phyloP scores from a whole-genome alignment of 2,329 filamentous ascomycete species.

The Aspergillus tubingensis region DNA sequence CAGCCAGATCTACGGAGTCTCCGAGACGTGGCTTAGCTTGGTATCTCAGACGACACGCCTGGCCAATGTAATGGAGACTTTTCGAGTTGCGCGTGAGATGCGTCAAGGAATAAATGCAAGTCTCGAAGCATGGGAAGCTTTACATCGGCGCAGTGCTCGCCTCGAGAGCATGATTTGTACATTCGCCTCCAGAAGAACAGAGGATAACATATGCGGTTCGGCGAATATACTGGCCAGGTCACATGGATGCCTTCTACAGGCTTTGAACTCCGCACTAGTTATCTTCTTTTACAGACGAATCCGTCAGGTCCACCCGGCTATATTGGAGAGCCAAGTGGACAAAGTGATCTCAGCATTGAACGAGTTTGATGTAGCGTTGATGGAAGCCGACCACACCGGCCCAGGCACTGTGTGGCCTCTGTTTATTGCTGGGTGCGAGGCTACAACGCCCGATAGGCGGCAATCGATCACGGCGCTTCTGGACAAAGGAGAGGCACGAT shows the following conservation, averaged over 20 bases:
- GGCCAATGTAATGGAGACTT: conserved; percentile 40
- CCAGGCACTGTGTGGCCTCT: conserved; percentile 42
- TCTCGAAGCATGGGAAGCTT: conserved; percentile 29
- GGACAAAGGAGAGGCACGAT: conserved; percentile 27
- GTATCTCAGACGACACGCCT: conserved; percentile 48
- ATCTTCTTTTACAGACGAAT: conserved; percentile 49
- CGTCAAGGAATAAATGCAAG: conserved; percentile 11
- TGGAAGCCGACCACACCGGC: conserved; percentile 16
- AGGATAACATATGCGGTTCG: conserved; percentile 15
- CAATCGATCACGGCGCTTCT: conserved; percentile 27
- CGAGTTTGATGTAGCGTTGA: conserved; percentile 30
- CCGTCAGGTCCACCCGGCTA: conserved; percentile 40
- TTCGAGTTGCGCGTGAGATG: conserved; percentile 23
- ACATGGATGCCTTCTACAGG: conserved; percentile 39
- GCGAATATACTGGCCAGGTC: conserved; percentile 19
- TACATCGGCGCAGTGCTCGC: conserved; percentile 31
- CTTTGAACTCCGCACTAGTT: conserved; percentile 43
- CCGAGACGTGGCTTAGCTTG: conserved; percentile 48
- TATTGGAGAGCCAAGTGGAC: conserved; percentile 43
- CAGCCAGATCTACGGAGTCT: conserved; percentile 46
- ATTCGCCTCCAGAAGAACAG: conserved; percentile 26
- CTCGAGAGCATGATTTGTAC: conserved; percentile 38
- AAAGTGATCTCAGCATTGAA: conserved; percentile 35
- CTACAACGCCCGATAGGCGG: conserved; percentile 25
- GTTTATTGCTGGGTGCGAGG: conserved; percentile 47